phyloP scores from a whole-genome alignment of 1,284 basidiomycete genomes.

The Xanthoconium separans region DNA sequence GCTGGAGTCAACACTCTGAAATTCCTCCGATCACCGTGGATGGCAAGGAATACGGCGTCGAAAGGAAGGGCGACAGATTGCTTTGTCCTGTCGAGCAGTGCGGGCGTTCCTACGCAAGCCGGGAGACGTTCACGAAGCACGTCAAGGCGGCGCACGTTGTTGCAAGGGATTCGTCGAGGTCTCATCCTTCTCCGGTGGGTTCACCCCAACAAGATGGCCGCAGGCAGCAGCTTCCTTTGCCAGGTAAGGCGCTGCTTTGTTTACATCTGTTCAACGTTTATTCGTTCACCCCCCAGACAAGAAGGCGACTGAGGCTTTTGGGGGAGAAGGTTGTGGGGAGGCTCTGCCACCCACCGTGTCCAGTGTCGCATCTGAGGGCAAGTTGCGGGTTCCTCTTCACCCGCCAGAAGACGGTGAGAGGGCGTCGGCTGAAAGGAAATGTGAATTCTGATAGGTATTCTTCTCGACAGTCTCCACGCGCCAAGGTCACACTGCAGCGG shows the following conservation, averaged over 20 bases:
- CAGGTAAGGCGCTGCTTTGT: not conserved
- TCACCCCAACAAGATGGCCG: too few relatives aligned
- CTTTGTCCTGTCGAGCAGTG: not conserved
- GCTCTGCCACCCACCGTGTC: not conserved
- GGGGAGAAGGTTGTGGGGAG: not conserved
- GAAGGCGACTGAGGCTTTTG: not conserved
- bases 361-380: not conserved
- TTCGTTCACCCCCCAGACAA: not conserved
- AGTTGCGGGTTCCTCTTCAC: not conserved
- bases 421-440: not conserved
- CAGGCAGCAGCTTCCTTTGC: not conserved
- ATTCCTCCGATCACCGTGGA: not conserved
- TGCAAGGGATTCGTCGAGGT: not conserved
- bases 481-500: not conserved
- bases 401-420: not conserved
- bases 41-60: not conserved
- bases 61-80: not conserved
- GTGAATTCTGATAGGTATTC: not conserved
- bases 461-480: not conserved
- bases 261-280: not conserved
- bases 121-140: not conserved
- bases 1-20: not conserved
- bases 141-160: not conserved
- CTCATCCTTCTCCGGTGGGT: not conserved
- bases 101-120: not conserved